phyloP scores from a whole-genome alignment of 352 stramenopile genomes.

The Phytophthora aleatoria region DNA sequence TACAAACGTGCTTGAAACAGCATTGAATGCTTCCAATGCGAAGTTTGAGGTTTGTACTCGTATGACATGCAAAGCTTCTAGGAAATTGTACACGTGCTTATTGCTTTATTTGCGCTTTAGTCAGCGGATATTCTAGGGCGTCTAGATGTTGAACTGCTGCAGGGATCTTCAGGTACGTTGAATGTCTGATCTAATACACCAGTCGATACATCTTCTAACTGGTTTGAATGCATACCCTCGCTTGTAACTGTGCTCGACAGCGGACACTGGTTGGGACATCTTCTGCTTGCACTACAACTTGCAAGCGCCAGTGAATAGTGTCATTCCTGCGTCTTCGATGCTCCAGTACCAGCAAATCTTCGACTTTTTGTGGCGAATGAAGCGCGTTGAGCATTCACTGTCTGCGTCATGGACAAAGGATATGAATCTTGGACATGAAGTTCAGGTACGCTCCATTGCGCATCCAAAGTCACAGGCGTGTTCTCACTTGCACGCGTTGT shows the following conservation, averaged over 20 bases:
- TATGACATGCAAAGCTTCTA: background rate
- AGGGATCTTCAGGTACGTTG: constrained; percentile 62
- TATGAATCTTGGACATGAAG: constrained; percentile 94
- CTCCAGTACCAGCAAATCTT: constrained; percentile 91
- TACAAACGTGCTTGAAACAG: constrained; percentile 93
- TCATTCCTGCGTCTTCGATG: constrained; percentile 88
- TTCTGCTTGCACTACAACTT: constrained; percentile 92
- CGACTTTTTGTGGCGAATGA: constrained; percentile 90
- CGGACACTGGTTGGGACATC: constrained; percentile 95
- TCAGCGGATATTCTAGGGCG: constrained; percentile 91
- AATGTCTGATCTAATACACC: background rate
- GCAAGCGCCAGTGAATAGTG: constrained; percentile 84
- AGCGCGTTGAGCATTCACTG: constrained; percentile 92
- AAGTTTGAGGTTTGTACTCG: constrained; percentile 87
- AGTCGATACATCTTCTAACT: constrained; percentile 4
- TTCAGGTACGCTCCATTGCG: constrained; percentile 59
- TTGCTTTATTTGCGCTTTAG: constrained; percentile 32
- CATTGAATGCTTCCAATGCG: constrained; percentile 95
- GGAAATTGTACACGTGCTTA: background rate
- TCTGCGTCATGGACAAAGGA: constrained; percentile 97
- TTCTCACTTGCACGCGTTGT: constrained; percentile 8
- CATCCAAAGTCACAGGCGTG: background rate
- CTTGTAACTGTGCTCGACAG: constrained; percentile 26
- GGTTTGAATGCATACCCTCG: background rate
- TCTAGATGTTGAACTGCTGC: constrained; percentile 91